Evolutionary conservation across 176 grass and related monocot species (phyloP).

Genomic region (Aegilops longissima): DNA sequence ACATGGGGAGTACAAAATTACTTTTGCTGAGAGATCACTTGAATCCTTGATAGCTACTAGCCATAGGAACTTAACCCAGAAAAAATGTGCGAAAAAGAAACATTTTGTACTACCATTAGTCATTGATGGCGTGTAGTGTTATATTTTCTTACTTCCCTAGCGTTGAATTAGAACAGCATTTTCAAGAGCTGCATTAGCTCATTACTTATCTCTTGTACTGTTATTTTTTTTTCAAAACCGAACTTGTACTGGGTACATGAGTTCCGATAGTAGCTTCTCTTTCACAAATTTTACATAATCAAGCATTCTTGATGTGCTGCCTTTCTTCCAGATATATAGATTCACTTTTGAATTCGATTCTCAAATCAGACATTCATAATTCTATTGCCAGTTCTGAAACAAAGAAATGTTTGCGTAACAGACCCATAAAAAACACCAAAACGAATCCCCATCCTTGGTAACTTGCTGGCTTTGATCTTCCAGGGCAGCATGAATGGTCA

Average conservation of each 20-base stretch:
- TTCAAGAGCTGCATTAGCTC: not conserved
- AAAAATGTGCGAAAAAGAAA: too few species aligned
- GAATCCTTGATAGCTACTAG: too few species aligned
- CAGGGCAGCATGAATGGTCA: conserved; percentile 51
- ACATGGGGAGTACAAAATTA: too few species aligned
- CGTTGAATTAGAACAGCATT: not conserved
- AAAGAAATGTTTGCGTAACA: conserved; percentile 27
- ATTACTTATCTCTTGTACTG: not conserved
- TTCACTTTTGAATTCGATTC: not conserved
- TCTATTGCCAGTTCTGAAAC: too few species aligned
- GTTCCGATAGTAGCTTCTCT: not conserved
- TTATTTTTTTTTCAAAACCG: not conserved
- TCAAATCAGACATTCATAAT: too few species aligned
- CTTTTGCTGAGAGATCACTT: too few species aligned
- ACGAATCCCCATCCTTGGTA: conserved; percentile 72
- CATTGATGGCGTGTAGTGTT: not conserved
- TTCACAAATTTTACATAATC: not conserved
- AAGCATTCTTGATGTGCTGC: not conserved
- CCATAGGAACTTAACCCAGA: too few species aligned
- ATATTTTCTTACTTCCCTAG: not conserved
- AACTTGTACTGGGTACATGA: not conserved
- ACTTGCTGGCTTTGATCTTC: conserved; percentile 55
- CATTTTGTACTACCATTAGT: not conserved
- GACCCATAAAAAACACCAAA: conserved; percentile 93
- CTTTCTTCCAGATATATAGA: conserved; percentile 66